Evolutionary conservation across 176 grass and related monocot species (phyloP), one percentile per base, ranked within the genome.

Genomic region (Olyra latifolia): DNA sequence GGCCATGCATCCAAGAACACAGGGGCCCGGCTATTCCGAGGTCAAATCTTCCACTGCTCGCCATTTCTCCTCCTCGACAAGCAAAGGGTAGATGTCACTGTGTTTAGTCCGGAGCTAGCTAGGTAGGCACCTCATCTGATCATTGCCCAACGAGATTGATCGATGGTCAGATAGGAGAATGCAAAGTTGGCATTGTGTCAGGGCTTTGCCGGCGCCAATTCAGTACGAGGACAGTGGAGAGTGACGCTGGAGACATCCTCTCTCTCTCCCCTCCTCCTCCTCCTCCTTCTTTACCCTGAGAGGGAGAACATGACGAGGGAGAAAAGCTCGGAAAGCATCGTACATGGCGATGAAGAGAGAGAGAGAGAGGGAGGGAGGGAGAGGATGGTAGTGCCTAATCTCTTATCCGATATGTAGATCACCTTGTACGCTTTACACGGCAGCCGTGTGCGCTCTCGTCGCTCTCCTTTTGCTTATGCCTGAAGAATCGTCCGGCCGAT

Each of bases 401-500:
- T 48, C 87, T 89, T 89, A 85, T 85, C 87, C 70, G 87, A 85
- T 79, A 59, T 45, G 69, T 52, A 44, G 81, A 79, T 29, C 76
- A 80, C 41, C 47, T 23, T 29, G 19, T 8, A 8, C 54, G 76
- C 87, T 89, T 89, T 89, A 60, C 87, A 84, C 76, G 87, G 69
- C 87, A 68, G 23, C 40, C 4, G 47, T 75, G 73, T 87, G 66
- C 79, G 38, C 74, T 20, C 74, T 20, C 30, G 3, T 77, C 53
- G 17, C 22, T 12, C 22, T 12, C 75, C 12, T 10, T 77, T 87
- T 82, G 64, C 85, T 87, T 82, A 72, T 4, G 10, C 56, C 65
- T 28, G 46, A 87, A 87, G 79, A 46, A 63, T 69, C 54, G 62
- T 56, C 50, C 1, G 56, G 39, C 25, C 35, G 45, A 30, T 5